Percentiles rank a stretch among this genome's conserved stretches.
These are phyloP conservation scores for Closterium sp. DNA, from an alignment of 139 green algal genomes.

Conservation along the genomic window DNA sequence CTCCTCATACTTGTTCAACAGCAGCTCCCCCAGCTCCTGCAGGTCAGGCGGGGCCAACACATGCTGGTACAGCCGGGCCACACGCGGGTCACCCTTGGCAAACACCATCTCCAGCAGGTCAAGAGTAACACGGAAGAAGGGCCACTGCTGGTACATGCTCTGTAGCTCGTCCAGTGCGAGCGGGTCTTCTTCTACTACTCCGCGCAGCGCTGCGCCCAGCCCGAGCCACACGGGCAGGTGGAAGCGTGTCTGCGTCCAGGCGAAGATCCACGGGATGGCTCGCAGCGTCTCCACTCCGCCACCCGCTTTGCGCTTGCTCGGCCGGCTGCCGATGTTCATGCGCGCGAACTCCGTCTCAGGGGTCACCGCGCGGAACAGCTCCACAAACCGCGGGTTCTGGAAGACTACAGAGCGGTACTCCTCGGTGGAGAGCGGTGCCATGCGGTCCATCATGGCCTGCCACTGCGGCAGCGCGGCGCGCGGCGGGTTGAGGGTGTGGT, in stretches of 20 bases:
- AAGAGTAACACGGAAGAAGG: conserved; percentile 85
- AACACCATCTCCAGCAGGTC: conserved; percentile 63
- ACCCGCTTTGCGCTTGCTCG: conserved; percentile 51
- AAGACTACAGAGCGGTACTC: conserved; percentile 74
- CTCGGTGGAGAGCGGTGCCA: conserved; percentile 69
- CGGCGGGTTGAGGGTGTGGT: conserved; percentile 71
- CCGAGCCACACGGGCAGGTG: conserved; percentile 96
- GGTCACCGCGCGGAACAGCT: conserved; percentile 85
- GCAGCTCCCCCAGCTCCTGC: conserved; percentile 39
- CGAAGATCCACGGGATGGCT: conserved; percentile 99
- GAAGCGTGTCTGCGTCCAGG: conserved; percentile 94
- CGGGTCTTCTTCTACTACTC: conserved; percentile 53
- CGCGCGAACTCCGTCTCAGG: conserved; percentile 90
- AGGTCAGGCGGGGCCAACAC: conserved; percentile 35
- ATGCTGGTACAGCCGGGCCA: conserved; percentile 46
- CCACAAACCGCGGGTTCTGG: conserved; percentile 79
- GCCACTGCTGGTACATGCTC: conserved; percentile 94
- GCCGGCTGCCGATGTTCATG: conserved; percentile 94
- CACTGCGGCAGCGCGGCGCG: conserved; percentile 58
- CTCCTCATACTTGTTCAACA: conserved; percentile 39
- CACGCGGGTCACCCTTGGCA: conserved; percentile 53
- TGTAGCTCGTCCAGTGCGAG: conserved; percentile 65
- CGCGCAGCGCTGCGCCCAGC: conserved; percentile 79
- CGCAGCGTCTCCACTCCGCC: conserved; percentile 67
- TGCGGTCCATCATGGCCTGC: conserved; percentile 76